Base-by-base conservation (phyloP, 176 grass and related monocot species). In the Poa annua region DNA sequence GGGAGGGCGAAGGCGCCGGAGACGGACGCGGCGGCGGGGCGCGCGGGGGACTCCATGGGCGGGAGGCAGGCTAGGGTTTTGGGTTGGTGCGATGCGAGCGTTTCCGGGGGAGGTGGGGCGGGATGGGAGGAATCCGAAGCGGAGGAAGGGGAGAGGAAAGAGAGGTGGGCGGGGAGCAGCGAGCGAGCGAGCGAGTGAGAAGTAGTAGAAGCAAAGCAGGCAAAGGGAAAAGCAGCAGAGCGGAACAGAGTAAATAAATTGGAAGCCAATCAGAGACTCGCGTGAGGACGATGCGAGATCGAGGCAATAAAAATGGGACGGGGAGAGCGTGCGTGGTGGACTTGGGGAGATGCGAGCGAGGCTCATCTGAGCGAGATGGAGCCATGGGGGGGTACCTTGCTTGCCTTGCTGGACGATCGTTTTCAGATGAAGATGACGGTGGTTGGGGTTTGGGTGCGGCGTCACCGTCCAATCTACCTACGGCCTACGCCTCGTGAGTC, bases 1-100 rank as follows among this genome's bases (percentile, higher is more conserved):
- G 86, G 47, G 7, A 88, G 80, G 80, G 50, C 76, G 80, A 90
- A 90, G 41, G 84, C 75, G 80, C 84, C 84, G 49, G 84, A 86
- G 75, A 74, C 68, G 78, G 88, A 80, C 3, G 82, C 80, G 74
- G 82, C 77, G 71, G 91, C 82, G 70, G 85, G 83, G 81, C 74
- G 86, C 83, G 83, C 85, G 25, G 79, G 85, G 45, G 91, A 56
- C 62, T 70, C 84, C 87, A 87, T 88, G 24, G 20, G 41, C 48
- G 19, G 45, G 39, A 66, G 15, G 72, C 5, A 11, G 26, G 88
- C 54, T 85, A 88, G 88, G 86, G 86, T 86, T 87, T 80, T 80
- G 75, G 71, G 66, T 1, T 50, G 66, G 83, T 25, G n/a, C n/a
- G 29, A 2, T 29, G 29, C 29, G 29, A 29, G 42, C 6, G 81